phyloP scores from a whole-genome alignment of 2,329 filamentous ascomycete genomes.

The Escovopsis sp. region DNA sequence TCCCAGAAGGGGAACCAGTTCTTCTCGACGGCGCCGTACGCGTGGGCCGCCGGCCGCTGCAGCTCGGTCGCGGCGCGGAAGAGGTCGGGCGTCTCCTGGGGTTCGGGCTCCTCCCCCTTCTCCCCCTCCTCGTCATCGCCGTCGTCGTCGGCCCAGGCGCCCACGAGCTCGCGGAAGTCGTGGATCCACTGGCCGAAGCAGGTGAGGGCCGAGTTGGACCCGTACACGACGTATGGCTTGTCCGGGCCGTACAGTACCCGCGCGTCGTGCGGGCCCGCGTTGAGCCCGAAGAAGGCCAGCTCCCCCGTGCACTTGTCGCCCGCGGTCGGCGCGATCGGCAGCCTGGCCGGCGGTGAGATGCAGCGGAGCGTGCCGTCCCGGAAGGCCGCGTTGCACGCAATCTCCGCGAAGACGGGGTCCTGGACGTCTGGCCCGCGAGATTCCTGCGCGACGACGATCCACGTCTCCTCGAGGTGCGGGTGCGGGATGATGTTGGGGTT shows the following conservation, averaged over 20 bases:
- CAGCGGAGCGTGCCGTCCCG: conserved; percentile 27
- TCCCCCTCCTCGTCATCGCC: conserved; percentile 9
- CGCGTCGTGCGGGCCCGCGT: conserved; percentile 42
- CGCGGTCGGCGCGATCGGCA: conserved; percentile 32
- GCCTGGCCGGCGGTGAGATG: conserved; percentile 20
- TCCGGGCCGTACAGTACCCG: conserved; percentile 40
- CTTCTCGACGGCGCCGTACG: conserved; percentile 33
- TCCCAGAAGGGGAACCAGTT: conserved; percentile 52
- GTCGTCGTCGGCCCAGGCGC: conserved; percentile 21
- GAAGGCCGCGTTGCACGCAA: conserved; percentile 37
- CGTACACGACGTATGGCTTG: conserved; percentile 35
- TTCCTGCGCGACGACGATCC: conserved; percentile 36
- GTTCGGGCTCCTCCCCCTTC: conserved; percentile 4
- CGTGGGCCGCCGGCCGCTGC: conserved; percentile 30
- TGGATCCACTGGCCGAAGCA: conserved; percentile 45
- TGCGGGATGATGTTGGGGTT: conserved; percentile 47
- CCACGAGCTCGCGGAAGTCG: conserved; percentile 35
- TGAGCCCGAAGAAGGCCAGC: conserved; percentile 25
- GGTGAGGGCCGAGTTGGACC: conserved; percentile 37
- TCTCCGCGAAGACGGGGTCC: conserved; percentile 24
- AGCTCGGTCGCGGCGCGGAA: conserved; percentile 35
- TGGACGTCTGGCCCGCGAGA: conserved; percentile 14
- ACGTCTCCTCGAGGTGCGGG: conserved; percentile 29
- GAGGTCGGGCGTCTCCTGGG: no score
- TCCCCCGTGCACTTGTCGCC: conserved; percentile 30